A percentile compares a stretch with the other conserved stretches of the same genome.
phyloP scores from a whole-genome alignment of 2,329 filamentous ascomycete species.

The Stagonosporopsis vannaccii region DNA sequence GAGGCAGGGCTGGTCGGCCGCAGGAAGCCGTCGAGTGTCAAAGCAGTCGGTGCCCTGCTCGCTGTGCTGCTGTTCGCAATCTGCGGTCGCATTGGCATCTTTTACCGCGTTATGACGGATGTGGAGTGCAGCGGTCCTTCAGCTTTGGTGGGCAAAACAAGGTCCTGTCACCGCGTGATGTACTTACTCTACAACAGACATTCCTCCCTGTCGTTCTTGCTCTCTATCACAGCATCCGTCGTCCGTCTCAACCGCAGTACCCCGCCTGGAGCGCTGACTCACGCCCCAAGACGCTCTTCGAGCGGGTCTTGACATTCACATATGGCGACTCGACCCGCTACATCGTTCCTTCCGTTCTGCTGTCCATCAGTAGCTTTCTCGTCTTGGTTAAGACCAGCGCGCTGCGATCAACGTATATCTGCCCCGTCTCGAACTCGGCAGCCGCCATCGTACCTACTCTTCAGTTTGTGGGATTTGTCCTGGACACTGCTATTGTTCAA shows the following conservation, averaged over 20 bases:
- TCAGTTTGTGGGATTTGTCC: conserved; percentile 38
- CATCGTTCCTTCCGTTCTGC: conserved; percentile 40
- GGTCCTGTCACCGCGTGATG: too few relatives aligned
- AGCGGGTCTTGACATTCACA: conserved; percentile 36
- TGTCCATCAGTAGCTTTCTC: conserved; percentile 43
- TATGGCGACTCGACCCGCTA: conserved; percentile 42
- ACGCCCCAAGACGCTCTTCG: conserved; percentile 31
- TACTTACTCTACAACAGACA: conserved; percentile 29
- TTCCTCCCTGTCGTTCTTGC: conserved; percentile 45
- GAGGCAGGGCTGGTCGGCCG: conserved; percentile 29
- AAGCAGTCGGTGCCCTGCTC: conserved; percentile 35
- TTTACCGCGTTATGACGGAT: conserved; percentile 38
- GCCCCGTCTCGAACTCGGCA: conserved; percentile 34
- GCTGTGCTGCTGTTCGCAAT: conserved; percentile 40
- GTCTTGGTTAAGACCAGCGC: conserved; percentile 37
- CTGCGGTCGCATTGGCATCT: conserved; percentile 41
- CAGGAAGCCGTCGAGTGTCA: conserved; percentile 26
- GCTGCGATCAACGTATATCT: conserved; percentile 44
- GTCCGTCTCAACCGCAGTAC: conserved; percentile 34
- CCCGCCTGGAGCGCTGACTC: conserved; percentile 40
- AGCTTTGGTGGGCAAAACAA: conserved; percentile 27
- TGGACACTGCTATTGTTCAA: conserved; percentile 39
- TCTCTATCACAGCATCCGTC: conserved; percentile 40
- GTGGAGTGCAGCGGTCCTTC: conserved; percentile 44
- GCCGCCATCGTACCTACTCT: conserved; percentile 38